These are phyloP conservation scores for Tillandsia leiboldiana DNA, from an alignment of 176 grass and related monocot genomes.

Conservation along the genomic window DNA sequence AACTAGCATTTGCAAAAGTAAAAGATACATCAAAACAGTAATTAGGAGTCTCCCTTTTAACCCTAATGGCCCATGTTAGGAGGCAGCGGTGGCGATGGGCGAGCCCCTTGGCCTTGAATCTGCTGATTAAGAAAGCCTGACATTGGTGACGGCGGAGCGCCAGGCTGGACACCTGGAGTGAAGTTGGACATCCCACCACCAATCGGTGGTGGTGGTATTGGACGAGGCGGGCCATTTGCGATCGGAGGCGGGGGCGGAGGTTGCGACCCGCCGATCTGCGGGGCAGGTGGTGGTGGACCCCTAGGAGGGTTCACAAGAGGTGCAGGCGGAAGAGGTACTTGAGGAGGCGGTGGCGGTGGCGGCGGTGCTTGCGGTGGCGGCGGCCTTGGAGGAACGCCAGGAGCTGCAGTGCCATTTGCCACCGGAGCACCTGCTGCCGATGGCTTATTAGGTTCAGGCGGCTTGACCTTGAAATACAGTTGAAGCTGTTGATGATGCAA, in stretches of 20 bases:
- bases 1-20: no score
- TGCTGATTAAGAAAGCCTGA: slow-evolving; percentile 54
- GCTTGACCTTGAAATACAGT: slow-evolving; percentile 82
- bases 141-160: slow-evolving; percentile 22
- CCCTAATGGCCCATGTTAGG: slow-evolving; percentile 5
- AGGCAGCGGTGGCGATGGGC: neutral
- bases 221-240: slow-evolving; percentile 57
- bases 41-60: neutral
- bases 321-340: slow-evolving; percentile 35
- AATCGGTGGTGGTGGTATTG: slow-evolving; percentile 57
- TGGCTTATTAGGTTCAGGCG: slow-evolving; percentile 55
- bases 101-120: slow-evolving; percentile 15
- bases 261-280: slow-evolving; percentile 22
- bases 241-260: slow-evolving; percentile 55
- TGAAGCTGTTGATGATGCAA: slow-evolving; percentile 39
- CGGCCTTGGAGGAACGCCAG: slow-evolving; percentile 54
- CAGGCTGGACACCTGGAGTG: slow-evolving; percentile 40
- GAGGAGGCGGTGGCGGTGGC: slow-evolving; percentile 43
- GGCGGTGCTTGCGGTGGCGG: slow-evolving; percentile 36
- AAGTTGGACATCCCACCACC: slow-evolving; percentile 49
- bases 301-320: slow-evolving; percentile 54
- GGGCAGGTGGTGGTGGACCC: slow-evolving; percentile 44
- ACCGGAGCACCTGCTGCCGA: slow-evolving; percentile 48
- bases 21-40: no score
- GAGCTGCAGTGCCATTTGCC: slow-evolving; percentile 45